These are phyloP conservation scores for Gloeophyllum trabeum DNA, from an alignment of 768 basidiomycete genomes.

Conservation along the genomic window DNA sequence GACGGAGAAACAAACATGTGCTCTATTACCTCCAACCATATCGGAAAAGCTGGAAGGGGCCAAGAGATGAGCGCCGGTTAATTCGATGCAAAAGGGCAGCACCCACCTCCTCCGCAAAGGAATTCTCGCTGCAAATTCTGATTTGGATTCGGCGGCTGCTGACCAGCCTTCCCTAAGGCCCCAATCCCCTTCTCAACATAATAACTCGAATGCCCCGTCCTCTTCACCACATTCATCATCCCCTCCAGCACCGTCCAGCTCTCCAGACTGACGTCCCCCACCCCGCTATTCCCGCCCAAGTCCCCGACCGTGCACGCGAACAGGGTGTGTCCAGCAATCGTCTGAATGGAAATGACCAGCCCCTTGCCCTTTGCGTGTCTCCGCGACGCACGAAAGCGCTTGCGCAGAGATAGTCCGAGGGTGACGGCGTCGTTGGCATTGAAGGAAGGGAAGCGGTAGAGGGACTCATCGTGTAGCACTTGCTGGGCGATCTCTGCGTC, in stretches of 20 bases:
- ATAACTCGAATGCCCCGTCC: constrained; percentile 77
- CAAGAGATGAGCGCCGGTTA: constrained; percentile 1
- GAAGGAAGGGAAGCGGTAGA: constrained; percentile 64
- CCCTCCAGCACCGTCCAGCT: constrained; percentile 72
- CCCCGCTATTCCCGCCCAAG: constrained; percentile 50
- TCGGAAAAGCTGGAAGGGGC: constrained; percentile 54
- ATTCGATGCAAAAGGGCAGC: constrained; percentile 1
- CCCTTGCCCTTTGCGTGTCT: constrained; percentile 72
- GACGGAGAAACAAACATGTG: constrained; percentile 3
- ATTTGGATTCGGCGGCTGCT: too few relatives aligned
- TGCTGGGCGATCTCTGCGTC: constrained; percentile 68
- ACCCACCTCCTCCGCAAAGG: constrained; percentile 70
- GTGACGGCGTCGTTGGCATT: constrained; percentile 72
- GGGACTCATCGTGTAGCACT: constrained; percentile 57
- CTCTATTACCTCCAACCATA: constrained; percentile 71
- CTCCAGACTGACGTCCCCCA: constrained; percentile 71
- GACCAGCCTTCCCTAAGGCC: constrained; percentile 12
- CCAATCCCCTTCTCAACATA: constrained; percentile 84
- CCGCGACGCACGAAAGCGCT: constrained; percentile 67
- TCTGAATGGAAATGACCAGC: constrained; percentile 70
- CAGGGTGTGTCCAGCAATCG: constrained; percentile 65
- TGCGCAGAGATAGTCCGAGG: constrained; percentile 66
- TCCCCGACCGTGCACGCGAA: constrained; percentile 83
- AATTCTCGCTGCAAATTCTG: constrained; percentile 39
- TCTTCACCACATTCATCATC: constrained; percentile 67